phyloP scores from a whole-genome alignment of 2,329 filamentous ascomycete genomes.

The Pseudonectria buxi region DNA sequence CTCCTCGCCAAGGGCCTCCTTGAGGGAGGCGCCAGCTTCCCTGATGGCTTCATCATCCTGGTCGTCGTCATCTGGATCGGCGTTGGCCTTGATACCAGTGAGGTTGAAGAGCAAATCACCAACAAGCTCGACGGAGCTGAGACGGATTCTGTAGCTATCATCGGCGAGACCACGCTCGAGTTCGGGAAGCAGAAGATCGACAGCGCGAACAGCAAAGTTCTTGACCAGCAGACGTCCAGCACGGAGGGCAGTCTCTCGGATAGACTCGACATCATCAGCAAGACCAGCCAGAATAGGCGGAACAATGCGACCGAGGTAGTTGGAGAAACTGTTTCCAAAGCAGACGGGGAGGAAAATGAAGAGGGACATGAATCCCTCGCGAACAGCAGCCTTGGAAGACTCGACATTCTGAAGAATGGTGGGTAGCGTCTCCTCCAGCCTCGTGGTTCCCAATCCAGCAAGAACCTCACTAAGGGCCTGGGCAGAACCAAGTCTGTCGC shows the following conservation, averaged over 20 bases:
- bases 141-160: constrained; percentile 92
- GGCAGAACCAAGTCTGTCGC: constrained; percentile 90
- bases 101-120: constrained; percentile 97
- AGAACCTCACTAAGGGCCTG: constrained; percentile 95
- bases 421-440: constrained; percentile 90
- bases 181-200: constrained; percentile 89
- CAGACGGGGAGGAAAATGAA: constrained; percentile 99
- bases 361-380: constrained; percentile 98
- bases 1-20: constrained; percentile 90
- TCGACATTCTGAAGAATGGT: constrained; percentile 95
- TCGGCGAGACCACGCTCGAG: constrained; percentile 95
- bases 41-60: constrained; percentile 70
- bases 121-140: constrained; percentile 95
- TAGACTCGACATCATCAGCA: constrained; percentile 93
- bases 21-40: constrained; percentile 86
- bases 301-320: constrained; percentile 91
- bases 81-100: constrained; percentile 79
- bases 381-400: constrained; percentile 80
- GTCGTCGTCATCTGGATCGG: constrained; percentile 70
- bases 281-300: constrained; percentile 89
- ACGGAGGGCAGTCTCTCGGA: constrained; percentile 90
- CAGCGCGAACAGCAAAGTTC: constrained; percentile 92
- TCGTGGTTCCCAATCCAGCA: constrained; percentile 83
- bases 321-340: constrained; percentile 97
- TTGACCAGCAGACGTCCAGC: constrained; percentile 93